Conservation (phyloP, 2,329 filamentous ascomycete species). For the Coleophoma cylindrospora region DNA sequence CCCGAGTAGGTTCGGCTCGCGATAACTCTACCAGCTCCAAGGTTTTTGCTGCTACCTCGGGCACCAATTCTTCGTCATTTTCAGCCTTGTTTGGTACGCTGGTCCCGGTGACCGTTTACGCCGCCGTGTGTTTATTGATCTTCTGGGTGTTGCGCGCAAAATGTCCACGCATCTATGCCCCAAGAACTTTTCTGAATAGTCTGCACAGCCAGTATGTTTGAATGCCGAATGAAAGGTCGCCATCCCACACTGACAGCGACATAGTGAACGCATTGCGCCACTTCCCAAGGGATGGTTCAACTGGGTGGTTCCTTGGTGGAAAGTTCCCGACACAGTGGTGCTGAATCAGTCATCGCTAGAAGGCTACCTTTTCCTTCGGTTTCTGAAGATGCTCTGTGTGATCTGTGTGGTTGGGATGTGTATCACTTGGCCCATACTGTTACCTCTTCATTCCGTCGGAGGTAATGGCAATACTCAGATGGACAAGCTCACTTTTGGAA, state of each 20-base stretch:
- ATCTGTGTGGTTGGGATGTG: conserved; percentile 56
- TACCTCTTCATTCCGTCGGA: conserved; percentile 60
- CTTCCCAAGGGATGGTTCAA: conserved; percentile 29
- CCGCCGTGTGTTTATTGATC: conserved; percentile 42
- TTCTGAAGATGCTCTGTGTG: conserved; percentile 55
- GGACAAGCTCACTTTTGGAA: conserved; percentile 55
- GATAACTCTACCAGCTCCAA: conserved; percentile 34
- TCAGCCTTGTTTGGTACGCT: conserved; percentile 43
- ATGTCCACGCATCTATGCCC: conserved; percentile 48
- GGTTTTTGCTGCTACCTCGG: conserved; percentile 27
- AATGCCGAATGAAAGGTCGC: not conserved
- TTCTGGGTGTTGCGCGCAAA: conserved; percentile 45
- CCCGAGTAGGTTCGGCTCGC: conserved; percentile 37
- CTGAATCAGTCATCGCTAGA: conserved; percentile 64
- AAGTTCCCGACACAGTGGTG: conserved; percentile 31
- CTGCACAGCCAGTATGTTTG: conserved; percentile 41
- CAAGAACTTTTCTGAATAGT: conserved; percentile 45
- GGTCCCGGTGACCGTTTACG: conserved; percentile 44
- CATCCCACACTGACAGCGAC: not conserved
- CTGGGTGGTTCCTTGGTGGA: conserved; percentile 27
- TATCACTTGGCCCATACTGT: conserved; percentile 60
- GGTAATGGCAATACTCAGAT: conserved; percentile 47
- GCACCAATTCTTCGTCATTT: conserved; percentile 35
- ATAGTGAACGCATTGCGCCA: conserved; percentile 24
- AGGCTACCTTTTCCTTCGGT: conserved; percentile 60